A percentile compares a stretch with the other conserved stretches of the same genome.
Evolutionary conservation across 2,329 filamentous ascomycete species (phyloP).

Genomic region (Nigrospora oryzae): DNA sequence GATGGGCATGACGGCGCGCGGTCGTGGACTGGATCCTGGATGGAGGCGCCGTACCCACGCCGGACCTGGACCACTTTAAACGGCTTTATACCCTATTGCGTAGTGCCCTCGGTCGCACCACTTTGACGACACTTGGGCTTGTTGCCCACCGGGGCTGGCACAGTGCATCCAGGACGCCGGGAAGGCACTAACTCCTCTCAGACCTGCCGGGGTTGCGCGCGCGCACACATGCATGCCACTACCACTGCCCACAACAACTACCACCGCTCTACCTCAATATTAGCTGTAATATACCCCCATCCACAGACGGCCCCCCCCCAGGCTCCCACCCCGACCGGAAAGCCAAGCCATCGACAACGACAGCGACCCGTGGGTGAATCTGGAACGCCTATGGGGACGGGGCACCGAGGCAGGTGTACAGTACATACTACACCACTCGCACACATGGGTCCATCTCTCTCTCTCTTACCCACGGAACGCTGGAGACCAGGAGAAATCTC

Average conservation of each 20-base stretch:
- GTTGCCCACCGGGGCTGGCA: conserved; percentile 1
- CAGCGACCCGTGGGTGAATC: background rate
- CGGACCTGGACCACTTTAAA: background rate
- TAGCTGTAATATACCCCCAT: background rate
- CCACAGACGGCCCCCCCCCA: too few relatives aligned
- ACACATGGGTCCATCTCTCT: too few relatives aligned
- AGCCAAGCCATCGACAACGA: background rate
- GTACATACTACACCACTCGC: too few relatives aligned
- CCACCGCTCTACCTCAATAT: background rate
- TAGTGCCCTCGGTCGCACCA: background rate
- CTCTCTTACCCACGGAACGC: too few relatives aligned
- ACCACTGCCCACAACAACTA: background rate
- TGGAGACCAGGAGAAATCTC: too few relatives aligned
- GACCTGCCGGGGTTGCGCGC: conserved; percentile 2
- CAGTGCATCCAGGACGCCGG: conserved; percentile 6
- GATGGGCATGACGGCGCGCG: too few relatives aligned
- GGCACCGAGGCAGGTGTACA: too few relatives aligned
- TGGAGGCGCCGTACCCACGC: background rate
- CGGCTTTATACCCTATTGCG: too few relatives aligned
- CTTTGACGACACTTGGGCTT: background rate
- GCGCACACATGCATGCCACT: background rate
- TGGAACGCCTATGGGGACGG: background rate
- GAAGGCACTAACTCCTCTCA: conserved; percentile 4
- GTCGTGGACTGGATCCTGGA: background rate
- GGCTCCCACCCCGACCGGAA: too few relatives aligned